Conservation (phyloP, 73 alveolate genomes). For the Paramecium sonneborni region DNA sequence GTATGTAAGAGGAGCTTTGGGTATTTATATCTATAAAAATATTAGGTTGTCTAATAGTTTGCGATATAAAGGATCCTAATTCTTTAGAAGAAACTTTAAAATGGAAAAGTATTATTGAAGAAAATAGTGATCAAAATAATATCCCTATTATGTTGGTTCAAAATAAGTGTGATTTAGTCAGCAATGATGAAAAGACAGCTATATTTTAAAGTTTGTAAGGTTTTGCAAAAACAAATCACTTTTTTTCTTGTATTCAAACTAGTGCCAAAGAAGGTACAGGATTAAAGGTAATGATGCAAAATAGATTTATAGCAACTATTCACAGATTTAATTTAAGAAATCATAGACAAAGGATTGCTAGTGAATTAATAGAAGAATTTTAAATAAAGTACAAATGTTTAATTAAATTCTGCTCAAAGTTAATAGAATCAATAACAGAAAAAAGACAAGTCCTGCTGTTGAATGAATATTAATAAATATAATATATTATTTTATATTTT, state of each 20-base stretch:
- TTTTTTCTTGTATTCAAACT: slow-evolving; percentile 1
- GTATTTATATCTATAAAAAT: not conserved
- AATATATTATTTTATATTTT: not conserved
- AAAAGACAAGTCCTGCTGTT: not conserved
- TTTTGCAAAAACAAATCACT: slow-evolving; percentile 36
- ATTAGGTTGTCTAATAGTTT: slow-evolving; percentile 54
- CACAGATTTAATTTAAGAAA: not conserved
- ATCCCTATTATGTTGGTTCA: slow-evolving; percentile 59
- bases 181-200: not conserved
- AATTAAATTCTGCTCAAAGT: not conserved
- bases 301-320: slow-evolving; percentile 4
- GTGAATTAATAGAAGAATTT: not conserved
- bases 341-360: slow-evolving; percentile 3
- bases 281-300: not conserved
- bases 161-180: slow-evolving; percentile 54
- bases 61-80: slow-evolving; percentile 54
- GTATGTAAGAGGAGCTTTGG: slow-evolving; percentile 69
- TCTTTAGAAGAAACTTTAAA: slow-evolving; percentile 55
- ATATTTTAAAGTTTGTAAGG: not conserved
- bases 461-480: not conserved
- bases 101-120: slow-evolving; percentile 67
- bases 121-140: slow-evolving; percentile 47
- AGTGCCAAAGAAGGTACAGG: slow-evolving; percentile 32
- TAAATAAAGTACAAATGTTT: not conserved
- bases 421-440: not conserved